These are phyloP conservation scores for Rhodosporidiobolus odoratus DNA, from an alignment of 768 basidiomycete species.

Conservation along the genomic window DNA sequence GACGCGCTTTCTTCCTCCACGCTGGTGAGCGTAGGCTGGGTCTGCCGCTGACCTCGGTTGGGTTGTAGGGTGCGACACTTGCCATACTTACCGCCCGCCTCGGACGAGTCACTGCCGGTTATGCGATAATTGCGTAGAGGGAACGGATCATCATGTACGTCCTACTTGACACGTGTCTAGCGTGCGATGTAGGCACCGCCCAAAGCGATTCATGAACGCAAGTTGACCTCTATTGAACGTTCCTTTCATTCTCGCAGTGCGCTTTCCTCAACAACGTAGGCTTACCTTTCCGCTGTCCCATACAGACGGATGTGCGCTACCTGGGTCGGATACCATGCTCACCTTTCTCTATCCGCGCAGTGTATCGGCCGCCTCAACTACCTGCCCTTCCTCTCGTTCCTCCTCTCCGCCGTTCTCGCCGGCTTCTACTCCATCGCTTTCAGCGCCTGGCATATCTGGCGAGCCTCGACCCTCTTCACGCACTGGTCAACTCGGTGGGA, in stretches of 20 bases:
- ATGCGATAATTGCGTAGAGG: slow-evolving; percentile 97
- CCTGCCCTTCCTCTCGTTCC: slow-evolving; percentile 78
- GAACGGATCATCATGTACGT: slow-evolving; percentile 74
- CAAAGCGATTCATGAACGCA: too few species aligned
- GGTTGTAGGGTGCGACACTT: slow-evolving; percentile 71
- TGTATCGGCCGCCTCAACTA: slow-evolving; percentile 95
- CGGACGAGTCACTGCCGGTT: slow-evolving; percentile 93
- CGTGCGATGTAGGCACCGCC: too few species aligned
- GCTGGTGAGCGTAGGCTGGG: too few species aligned
- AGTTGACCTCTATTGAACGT: not conserved
- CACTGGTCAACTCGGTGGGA: slow-evolving; percentile 14
- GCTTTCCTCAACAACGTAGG: slow-evolving; percentile 62
- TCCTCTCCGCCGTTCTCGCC: slow-evolving; percentile 61
- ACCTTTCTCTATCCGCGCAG: not conserved
- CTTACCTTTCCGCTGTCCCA: not conserved
- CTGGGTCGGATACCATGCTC: too few species aligned
- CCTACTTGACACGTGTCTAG: too few species aligned
- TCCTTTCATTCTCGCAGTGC: slow-evolving; percentile 42
- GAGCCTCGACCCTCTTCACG: not conserved
- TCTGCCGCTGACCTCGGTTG: not conserved
- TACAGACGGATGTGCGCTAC: too few species aligned
- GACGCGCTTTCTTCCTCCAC: not conserved
- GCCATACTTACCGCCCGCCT: slow-evolving; percentile 85
- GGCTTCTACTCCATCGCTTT: slow-evolving; percentile 30
- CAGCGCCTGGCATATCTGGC: slow-evolving; percentile 30